phyloP scores from a whole-genome alignment of 2,329 filamentous ascomycete genomes.

The Aureobasidium vineae region DNA sequence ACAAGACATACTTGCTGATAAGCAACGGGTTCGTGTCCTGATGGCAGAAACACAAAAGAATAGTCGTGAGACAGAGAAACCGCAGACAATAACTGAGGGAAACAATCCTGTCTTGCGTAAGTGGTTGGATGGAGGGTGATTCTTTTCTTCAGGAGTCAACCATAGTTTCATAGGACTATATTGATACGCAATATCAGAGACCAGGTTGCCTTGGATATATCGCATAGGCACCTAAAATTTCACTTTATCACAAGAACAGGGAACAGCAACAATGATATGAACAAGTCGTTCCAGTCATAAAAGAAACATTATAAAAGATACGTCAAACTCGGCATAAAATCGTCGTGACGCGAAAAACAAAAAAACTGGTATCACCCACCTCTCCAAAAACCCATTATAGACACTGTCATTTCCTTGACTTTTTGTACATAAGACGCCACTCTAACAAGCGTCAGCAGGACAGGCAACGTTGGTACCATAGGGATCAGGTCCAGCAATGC shows the following conservation, averaged over 20 bases:
- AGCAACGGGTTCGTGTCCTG: not conserved
- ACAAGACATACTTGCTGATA: not conserved
- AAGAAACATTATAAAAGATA: conserved; percentile 1
- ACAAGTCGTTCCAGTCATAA: not conserved
- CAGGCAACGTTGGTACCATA: conserved; percentile 47
- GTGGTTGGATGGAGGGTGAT: no score
- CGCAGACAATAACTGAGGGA: no score
- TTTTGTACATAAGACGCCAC: not conserved
- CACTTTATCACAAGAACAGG: no score
- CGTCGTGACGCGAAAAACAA: not conserved
- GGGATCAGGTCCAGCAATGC: conserved; percentile 42
- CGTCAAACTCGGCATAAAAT: not conserved
- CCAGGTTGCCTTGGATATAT: no score
- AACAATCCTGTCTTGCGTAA: no score
- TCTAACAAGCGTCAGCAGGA: conserved; percentile 40
- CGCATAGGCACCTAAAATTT: no score
- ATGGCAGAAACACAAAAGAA: no score
- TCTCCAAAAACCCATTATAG: not conserved
- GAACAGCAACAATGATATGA: not conserved
- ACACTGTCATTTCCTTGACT: not conserved
- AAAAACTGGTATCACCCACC: conserved; percentile 2
- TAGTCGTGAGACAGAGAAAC: no score
- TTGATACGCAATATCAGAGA: no score
- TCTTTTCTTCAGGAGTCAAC: no score
- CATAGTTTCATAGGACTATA: no score